Evolutionary conservation across 768 basidiomycete genomes (phyloP).

Genomic region (Trametes elegans): DNA sequence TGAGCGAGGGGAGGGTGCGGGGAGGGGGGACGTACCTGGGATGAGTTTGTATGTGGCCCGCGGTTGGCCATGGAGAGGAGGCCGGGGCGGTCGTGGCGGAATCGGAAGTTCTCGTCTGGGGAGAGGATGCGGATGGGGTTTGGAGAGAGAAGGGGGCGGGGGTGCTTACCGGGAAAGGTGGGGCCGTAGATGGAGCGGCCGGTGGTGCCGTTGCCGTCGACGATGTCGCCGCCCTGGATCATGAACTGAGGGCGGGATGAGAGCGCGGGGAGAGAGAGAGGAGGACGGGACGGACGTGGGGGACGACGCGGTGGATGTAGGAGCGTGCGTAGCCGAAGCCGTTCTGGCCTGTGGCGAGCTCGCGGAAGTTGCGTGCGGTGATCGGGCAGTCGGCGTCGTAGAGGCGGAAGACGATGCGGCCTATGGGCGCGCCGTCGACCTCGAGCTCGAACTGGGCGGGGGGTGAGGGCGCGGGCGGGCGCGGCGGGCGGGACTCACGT

Average conservation of each 20-base stretch:
- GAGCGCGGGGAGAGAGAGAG: not conserved
- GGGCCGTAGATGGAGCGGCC: constrained; percentile 40
- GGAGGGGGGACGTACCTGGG: constrained; percentile 33
- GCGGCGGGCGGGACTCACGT: constrained; percentile 11
- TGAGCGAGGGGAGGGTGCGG: not conserved
- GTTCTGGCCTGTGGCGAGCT: constrained; percentile 64
- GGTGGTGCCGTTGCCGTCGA: constrained; percentile 33
- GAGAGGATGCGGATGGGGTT: not conserved
- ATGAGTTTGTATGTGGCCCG: constrained; percentile 49
- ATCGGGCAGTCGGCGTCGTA: constrained; percentile 82
- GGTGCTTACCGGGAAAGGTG: constrained; percentile 31
- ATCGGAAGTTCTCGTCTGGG: constrained; percentile 39
- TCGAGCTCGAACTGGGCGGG: constrained; percentile 57
- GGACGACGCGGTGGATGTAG: constrained; percentile 60
- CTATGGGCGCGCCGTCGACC: constrained; percentile 57
- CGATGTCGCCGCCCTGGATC: constrained; percentile 42
- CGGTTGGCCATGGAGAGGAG: constrained; percentile 52
- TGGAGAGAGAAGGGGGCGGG: not conserved
- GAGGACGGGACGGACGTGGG: constrained; percentile 28
- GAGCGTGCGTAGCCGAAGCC: constrained; percentile 73
- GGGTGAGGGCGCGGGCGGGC: not conserved
- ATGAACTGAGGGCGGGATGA: constrained; percentile 31
- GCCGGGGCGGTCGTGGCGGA: constrained; percentile 38
- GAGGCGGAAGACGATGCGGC: constrained; percentile 80
- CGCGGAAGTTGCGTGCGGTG: constrained; percentile 80